Conservation (phyloP, 2,329 filamentous ascomycete genomes). For the Neurospora crassa region DNA sequence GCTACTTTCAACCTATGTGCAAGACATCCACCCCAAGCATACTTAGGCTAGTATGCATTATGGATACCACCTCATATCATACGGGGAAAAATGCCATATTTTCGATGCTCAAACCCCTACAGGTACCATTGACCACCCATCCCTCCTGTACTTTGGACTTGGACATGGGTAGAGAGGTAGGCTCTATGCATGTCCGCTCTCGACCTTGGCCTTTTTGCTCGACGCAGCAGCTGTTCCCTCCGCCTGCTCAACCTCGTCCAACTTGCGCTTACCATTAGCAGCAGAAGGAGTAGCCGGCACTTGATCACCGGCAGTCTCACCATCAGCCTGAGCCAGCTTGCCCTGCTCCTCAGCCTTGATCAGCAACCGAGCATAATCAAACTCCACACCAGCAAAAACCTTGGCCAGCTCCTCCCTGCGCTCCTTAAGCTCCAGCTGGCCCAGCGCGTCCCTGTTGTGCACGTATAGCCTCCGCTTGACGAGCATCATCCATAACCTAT, state of each 20-base stretch:
- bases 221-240: conserved; percentile 14
- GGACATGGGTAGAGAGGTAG: neutral
- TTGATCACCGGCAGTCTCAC: conserved; percentile 14
- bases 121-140: neutral
- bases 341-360: conserved; percentile 30
- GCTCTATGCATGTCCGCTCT: conserved; percentile 12
- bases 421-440: conserved; percentile 58
- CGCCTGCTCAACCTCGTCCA: conserved; percentile 21
- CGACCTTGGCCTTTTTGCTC: conserved; percentile 38
- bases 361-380: conserved; percentile 63
- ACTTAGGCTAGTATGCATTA: neutral
- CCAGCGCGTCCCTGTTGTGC: conserved; percentile 62
- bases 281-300: conserved; percentile 2
- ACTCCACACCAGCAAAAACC: conserved; percentile 56
- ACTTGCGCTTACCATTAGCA: conserved; percentile 36
- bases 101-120: neutral
- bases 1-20: neutral
- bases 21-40: neutral
- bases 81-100: neutral
- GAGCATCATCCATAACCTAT: conserved; percentile 62
- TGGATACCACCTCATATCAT: neutral
- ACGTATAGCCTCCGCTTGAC: conserved; percentile 70
- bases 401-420: conserved; percentile 64
- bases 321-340: conserved; percentile 9
- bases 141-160: neutral